Conservation (phyloP, 2,329 filamentous ascomycete genomes). For the Ophiosphaerella korrae region DNA sequence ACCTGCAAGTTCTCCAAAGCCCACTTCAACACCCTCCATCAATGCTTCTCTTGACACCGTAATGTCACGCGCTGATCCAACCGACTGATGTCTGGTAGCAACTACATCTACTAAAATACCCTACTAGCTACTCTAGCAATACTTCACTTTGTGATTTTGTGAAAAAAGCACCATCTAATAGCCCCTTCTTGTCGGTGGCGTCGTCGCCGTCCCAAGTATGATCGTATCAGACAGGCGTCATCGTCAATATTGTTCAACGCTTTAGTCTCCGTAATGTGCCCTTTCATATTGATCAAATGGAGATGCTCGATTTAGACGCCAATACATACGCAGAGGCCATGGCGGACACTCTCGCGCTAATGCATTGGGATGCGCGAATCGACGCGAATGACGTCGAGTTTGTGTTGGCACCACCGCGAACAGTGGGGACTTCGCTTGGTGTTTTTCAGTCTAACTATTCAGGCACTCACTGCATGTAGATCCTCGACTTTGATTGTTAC, state of each 20-base stretch:
- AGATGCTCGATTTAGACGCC: slow-evolving; percentile 46
- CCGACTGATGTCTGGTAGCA: slow-evolving; percentile 12
- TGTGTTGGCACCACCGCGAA: slow-evolving; percentile 50
- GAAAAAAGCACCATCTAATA: too few species aligned
- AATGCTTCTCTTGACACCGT: slow-evolving; percentile 14
- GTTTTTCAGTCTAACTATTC: slow-evolving; percentile 16
- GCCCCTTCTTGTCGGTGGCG: slow-evolving; percentile 4
- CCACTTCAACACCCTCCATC: slow-evolving; percentile 2
- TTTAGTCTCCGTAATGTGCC: slow-evolving; percentile 58
- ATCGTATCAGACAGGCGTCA: slow-evolving; percentile 56
- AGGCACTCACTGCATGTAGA: slow-evolving; percentile 29
- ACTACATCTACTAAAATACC: too few species aligned
- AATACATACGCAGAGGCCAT: slow-evolving; percentile 52
- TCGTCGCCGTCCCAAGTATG: slow-evolving; percentile 53
- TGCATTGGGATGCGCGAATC: slow-evolving; percentile 56
- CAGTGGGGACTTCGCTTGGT: background rate
- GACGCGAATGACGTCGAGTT: slow-evolving; percentile 64
- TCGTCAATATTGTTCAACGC: slow-evolving; percentile 25
- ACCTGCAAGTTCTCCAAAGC: slow-evolving; percentile 12
- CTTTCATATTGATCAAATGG: slow-evolving; percentile 58
- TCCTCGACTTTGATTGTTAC: slow-evolving; percentile 66
- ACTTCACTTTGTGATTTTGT: too few species aligned
- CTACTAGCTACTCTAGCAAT: too few species aligned
- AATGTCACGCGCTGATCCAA: slow-evolving; percentile 16
- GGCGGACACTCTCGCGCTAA: slow-evolving; percentile 56